A percentile compares a stretch with the other conserved stretches of the same genome.
phyloP scores from a whole-genome alignment of 371 early-diverging fungal genomes.

The Batkoa obscura region DNA sequence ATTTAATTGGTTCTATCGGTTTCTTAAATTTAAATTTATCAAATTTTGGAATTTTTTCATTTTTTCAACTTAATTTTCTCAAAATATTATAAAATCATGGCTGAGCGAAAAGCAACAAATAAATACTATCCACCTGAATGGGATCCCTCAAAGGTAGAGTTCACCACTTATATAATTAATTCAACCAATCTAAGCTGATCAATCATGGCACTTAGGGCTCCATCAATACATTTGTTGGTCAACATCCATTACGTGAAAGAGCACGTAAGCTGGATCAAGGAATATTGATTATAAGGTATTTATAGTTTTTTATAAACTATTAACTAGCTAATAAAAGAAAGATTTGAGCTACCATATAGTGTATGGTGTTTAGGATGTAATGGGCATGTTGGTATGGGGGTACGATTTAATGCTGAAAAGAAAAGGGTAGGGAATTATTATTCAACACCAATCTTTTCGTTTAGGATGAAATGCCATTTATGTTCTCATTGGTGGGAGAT shows the following conservation, averaged over 20 bases:
- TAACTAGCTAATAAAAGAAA: conserved; percentile 9
- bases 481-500: conserved; percentile 79
- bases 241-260: conserved; percentile 73
- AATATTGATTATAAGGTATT: conserved; percentile 62
- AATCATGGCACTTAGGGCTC: conserved; percentile 28
- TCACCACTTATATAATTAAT: not conserved
- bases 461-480: conserved; percentile 83
- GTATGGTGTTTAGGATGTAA: conserved; percentile 81
- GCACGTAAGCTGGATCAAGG: conserved; percentile 81
- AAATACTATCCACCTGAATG: conserved; percentile 57
- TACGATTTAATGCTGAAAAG: conserved; percentile 88
- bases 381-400: conserved; percentile 68
- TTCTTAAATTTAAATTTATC: too few species aligned
- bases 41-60: too few species aligned
- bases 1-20: too few species aligned
- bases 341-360: conserved; percentile 79
- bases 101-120: conserved; percentile 15
- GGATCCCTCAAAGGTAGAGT: conserved; percentile 36
- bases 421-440: conserved; percentile 67
- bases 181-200: not conserved
- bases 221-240: conserved; percentile 64
- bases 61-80: too few species aligned
- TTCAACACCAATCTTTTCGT: conserved; percentile 68
- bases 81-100: conserved; percentile 6
- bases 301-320: not conserved